These are phyloP conservation scores for Diaporthe destruens DNA, from an alignment of 2,329 filamentous ascomycete genomes.

Conservation along the genomic window DNA sequence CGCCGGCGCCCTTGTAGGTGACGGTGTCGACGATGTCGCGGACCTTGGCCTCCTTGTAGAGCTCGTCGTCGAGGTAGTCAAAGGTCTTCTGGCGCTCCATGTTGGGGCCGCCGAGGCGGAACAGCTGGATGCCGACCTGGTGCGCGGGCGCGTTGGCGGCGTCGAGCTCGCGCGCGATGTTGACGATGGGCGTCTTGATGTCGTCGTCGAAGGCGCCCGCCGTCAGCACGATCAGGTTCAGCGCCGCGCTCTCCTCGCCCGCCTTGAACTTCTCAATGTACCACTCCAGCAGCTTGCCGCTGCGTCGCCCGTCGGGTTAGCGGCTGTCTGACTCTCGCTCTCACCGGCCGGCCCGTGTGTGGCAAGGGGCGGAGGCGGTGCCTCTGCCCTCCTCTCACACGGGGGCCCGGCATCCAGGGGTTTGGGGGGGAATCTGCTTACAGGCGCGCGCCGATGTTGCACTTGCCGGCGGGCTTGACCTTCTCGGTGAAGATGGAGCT, in stretches of 20 bases:
- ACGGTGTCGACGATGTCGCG: constrained; percentile 42
- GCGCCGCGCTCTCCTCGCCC: constrained; percentile 46
- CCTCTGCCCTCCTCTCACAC: neutral
- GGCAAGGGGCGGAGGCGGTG: neutral
- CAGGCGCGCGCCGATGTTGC: constrained; percentile 46
- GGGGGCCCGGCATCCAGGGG: neutral
- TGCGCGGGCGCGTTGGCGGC: constrained; percentile 39
- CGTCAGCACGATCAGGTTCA: constrained; percentile 48
- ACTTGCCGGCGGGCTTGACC: constrained; percentile 46
- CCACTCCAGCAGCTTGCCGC: constrained; percentile 45
- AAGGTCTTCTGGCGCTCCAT: constrained; percentile 39
- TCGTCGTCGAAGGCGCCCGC: constrained; percentile 44
- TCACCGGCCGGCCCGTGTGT: neutral
- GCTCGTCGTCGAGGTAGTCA: constrained; percentile 43
- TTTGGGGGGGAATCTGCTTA: neutral
- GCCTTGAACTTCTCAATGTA: constrained; percentile 47
- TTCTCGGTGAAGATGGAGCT: constrained; percentile 44
- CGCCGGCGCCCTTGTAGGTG: constrained; percentile 24
- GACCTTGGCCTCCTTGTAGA: constrained; percentile 41
- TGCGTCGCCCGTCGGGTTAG: constrained; percentile 11
- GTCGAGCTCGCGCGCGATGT: constrained; percentile 41
- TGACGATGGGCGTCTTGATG: constrained; percentile 40
- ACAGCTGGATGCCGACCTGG: constrained; percentile 44
- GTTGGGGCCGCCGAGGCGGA: constrained; percentile 40
- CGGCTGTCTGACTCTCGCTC: neutral